A percentile compares a stretch with the other conserved stretches of the same genome.
Evolutionary conservation across 2,329 filamentous ascomycete genomes (phyloP).

Genomic region (Monosporascus ibericus): DNA sequence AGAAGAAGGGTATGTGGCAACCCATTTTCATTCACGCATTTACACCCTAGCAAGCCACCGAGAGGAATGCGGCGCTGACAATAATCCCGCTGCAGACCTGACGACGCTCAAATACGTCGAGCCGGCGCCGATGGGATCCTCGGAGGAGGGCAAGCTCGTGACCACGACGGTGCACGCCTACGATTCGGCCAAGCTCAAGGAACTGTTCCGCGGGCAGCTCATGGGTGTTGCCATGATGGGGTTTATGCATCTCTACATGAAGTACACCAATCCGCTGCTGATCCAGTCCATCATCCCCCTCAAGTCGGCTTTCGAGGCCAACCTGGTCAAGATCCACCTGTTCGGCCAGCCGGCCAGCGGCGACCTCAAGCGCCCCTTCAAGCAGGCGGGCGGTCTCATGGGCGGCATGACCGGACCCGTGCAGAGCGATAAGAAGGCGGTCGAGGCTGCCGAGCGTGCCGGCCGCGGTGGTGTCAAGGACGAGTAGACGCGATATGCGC

Average conservation of each 20-base stretch:
- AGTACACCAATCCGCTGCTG: slow-evolving; percentile 98
- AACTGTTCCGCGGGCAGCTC: slow-evolving; percentile 80
- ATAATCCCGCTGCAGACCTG: slow-evolving; percentile 56
- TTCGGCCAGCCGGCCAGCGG: slow-evolving; percentile 80
- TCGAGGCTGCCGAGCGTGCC: slow-evolving; percentile 73
- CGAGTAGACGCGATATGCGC: slow-evolving; percentile 42
- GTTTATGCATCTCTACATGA: slow-evolving; percentile 98
- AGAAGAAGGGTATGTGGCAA: slow-evolving; percentile 78
- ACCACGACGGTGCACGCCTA: slow-evolving; percentile 96
- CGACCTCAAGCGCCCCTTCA: slow-evolving; percentile 94
- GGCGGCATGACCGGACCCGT: slow-evolving; percentile 65
- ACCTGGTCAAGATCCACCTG: slow-evolving; percentile 92
- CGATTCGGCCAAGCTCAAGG: slow-evolving; percentile 79
- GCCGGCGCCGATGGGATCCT: slow-evolving; percentile 84
- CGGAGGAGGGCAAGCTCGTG: slow-evolving; percentile 91
- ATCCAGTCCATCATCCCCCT: slow-evolving; percentile 98
- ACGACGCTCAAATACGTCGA: slow-evolving; percentile 99
- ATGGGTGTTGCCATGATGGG: slow-evolving; percentile 98
- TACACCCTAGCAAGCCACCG: background rate
- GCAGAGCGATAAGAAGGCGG: slow-evolving; percentile 88
- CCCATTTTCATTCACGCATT: background rate
- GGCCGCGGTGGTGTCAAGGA: slow-evolving; percentile 67
- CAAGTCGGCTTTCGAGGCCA: slow-evolving; percentile 92
- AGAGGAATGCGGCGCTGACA: background rate
- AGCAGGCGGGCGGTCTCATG: slow-evolving; percentile 78